A percentile compares a stretch with the other conserved stretches of the same genome.
Conservation (phyloP, 164 flowering plant genomes). For the Pachysandra terminalis region DNA sequence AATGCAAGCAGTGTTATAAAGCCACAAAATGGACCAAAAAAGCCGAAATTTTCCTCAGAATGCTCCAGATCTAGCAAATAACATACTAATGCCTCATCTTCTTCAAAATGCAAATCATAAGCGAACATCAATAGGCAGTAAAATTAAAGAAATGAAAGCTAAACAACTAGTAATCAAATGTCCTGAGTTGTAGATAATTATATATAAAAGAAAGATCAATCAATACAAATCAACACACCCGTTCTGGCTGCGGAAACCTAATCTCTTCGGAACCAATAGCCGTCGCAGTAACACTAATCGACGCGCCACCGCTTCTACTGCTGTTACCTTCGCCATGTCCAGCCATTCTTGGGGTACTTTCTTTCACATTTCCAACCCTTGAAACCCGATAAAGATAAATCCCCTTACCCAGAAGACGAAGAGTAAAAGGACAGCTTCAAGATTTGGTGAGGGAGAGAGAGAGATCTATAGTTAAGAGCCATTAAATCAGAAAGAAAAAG, state of each 20-base stretch:
- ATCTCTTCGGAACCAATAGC: background rate
- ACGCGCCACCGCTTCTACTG: background rate
- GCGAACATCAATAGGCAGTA: background rate
- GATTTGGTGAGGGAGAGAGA: background rate
- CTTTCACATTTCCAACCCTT: background rate
- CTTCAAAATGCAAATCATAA: background rate
- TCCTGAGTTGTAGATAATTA: too few relatives aligned
- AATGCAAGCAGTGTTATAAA: background rate
- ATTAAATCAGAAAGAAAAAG: too few relatives aligned
- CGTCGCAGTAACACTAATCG: background rate
- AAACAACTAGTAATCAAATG: too few relatives aligned
- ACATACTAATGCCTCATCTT: background rate
- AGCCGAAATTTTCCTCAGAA: background rate
- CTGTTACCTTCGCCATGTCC: background rate
- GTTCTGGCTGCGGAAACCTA: background rate
- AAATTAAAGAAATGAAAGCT: too few relatives aligned
- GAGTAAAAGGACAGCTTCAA: background rate
- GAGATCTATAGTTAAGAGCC: background rate
- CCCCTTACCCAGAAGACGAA: background rate
- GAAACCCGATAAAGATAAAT: background rate
- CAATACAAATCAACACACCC: background rate
- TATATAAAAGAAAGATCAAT: too few relatives aligned
- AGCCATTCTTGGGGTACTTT: background rate
- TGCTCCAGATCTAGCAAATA: background rate
- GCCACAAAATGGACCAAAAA: background rate